Evolutionary conservation across 768 basidiomycete genomes (phyloP).

Genomic region (Pleurotus eryngii): DNA sequence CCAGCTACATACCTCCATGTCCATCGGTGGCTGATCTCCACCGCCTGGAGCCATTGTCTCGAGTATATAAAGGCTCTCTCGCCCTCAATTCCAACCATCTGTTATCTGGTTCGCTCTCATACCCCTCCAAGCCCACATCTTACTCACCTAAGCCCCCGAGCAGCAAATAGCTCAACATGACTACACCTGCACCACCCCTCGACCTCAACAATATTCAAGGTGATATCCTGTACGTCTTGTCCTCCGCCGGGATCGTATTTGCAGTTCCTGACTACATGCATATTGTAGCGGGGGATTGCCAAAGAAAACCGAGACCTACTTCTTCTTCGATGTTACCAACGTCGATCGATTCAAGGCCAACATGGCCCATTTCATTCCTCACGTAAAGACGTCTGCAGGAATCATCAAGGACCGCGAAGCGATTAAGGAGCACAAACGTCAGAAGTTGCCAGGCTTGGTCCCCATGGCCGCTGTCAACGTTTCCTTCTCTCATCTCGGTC

Average conservation of each 20-base stretch:
- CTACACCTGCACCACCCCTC: constrained; percentile 21
- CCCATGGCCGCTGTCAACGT: constrained; percentile 47
- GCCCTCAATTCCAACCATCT: background rate
- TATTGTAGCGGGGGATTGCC: constrained; percentile 45
- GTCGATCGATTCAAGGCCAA: constrained; percentile 39
- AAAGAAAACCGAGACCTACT: constrained; percentile 49
- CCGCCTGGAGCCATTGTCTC: background rate
- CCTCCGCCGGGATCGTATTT: background rate
- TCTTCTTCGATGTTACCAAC: constrained; percentile 51
- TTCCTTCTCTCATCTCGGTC: constrained; percentile 49
- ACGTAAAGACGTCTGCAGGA: constrained; percentile 44
- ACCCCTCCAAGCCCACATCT: background rate
- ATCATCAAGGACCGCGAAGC: constrained; percentile 36
- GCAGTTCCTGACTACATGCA: background rate
- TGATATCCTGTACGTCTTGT: constrained; percentile 38
- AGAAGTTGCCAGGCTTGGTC: constrained; percentile 27
- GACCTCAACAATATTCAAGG: constrained; percentile 45
- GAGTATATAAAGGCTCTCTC: background rate
- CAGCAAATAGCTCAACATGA: background rate
- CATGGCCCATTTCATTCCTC: constrained; percentile 36
- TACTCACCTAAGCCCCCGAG: background rate
- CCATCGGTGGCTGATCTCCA: background rate
- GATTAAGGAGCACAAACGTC: constrained; percentile 37
- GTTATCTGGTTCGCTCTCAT: background rate
- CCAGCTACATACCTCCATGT: background rate